phyloP scores from a whole-genome alignment of 306 rosid species.

The Gynostemma pentaphyllum region DNA sequence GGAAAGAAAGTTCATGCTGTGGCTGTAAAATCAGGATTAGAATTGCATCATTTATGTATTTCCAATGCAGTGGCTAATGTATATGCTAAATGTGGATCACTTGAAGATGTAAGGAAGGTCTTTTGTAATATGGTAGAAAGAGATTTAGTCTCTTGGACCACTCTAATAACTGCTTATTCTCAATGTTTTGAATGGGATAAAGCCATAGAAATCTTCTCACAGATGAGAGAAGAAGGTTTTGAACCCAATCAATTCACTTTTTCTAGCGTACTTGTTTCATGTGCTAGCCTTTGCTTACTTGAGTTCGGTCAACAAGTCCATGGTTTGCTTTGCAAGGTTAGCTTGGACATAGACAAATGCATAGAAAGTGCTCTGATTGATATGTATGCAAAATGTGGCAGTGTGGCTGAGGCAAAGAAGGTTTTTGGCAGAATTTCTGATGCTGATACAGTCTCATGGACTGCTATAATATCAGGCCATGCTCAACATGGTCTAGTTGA shows the following conservation, averaged over 20 bases:
- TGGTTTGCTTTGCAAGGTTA: constrained; percentile 44
- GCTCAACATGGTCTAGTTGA: constrained; percentile 66
- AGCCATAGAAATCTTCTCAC: constrained; percentile 47
- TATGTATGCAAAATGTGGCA: constrained; percentile 65
- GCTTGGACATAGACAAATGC: constrained; percentile 39
- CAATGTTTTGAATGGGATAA: constrained; percentile 50
- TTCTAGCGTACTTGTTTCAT: constrained; percentile 49
- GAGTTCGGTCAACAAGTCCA: constrained; percentile 60
- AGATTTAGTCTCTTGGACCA: constrained; percentile 74
- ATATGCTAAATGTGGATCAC: constrained; percentile 45
- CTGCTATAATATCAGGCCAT: constrained; percentile 50
- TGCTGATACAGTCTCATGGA: constrained; percentile 67
- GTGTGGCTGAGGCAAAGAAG: constrained; percentile 27
- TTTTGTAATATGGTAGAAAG: constrained; percentile 48
- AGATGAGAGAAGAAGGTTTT: constrained; percentile 41
- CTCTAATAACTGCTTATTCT: constrained; percentile 49
- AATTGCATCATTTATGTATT: constrained; percentile 23
- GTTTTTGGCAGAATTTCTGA: constrained; percentile 39
- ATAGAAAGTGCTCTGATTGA: constrained; percentile 60
- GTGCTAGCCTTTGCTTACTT: constrained; percentile 50
- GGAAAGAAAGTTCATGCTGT: constrained; percentile 35
- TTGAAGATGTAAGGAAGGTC: constrained; percentile 43
- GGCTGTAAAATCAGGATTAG: constrained; percentile 41
- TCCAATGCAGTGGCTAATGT: constrained; percentile 56
- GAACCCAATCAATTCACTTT: constrained; percentile 55